A percentile compares a stretch with the other conserved stretches of the same genome.
These are phyloP conservation scores for Umbelopsis sp. DNA, from an alignment of 192 early-diverging fungal species.

Conservation along the genomic window DNA sequence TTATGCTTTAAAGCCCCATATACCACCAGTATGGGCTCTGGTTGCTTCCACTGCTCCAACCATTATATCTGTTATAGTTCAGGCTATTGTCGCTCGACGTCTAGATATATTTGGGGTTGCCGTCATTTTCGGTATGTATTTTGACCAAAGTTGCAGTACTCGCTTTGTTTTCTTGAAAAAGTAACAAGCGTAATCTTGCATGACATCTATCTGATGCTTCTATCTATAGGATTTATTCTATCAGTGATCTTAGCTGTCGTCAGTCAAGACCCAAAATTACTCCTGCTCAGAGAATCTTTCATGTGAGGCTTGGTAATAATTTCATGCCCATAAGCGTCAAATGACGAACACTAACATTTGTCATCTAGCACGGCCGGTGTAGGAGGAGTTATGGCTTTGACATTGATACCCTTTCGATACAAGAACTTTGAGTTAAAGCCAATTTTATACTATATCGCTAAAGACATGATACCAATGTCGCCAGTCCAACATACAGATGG, in stretches of 20 bases:
- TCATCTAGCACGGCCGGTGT: slow-evolving; percentile 32
- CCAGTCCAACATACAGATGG: slow-evolving; percentile 26
- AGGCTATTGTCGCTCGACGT: slow-evolving; percentile 27
- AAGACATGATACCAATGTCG: slow-evolving; percentile 36
- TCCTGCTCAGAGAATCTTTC: slow-evolving; percentile 50
- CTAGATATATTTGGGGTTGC: slow-evolving; percentile 37
- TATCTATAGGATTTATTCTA: slow-evolving; percentile 39
- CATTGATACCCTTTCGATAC: slow-evolving; percentile 45
- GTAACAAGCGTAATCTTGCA: not conserved
- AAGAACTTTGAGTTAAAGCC: slow-evolving; percentile 42
- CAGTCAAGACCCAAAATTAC: slow-evolving; percentile 42
- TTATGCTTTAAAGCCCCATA: slow-evolving; percentile 42
- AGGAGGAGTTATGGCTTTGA: slow-evolving; percentile 40
- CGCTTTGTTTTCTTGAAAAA: not conserved
- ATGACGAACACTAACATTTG: not conserved
- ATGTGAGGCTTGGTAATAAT: slow-evolving; percentile 26
- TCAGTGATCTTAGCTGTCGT: slow-evolving; percentile 45
- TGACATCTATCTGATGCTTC: not conserved
- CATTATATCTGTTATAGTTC: slow-evolving; percentile 38
- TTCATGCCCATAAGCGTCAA: not conserved
- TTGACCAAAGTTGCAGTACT: not conserved
- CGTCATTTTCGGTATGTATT: slow-evolving; percentile 37
- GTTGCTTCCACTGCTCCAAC: slow-evolving; percentile 48
- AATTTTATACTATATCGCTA: slow-evolving; percentile 39
- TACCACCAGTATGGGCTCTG: slow-evolving; percentile 43